These are phyloP conservation scores for Cercophora scortea DNA, from an alignment of 495 filamentous ascomycete genomes.

Conservation along the genomic window DNA sequence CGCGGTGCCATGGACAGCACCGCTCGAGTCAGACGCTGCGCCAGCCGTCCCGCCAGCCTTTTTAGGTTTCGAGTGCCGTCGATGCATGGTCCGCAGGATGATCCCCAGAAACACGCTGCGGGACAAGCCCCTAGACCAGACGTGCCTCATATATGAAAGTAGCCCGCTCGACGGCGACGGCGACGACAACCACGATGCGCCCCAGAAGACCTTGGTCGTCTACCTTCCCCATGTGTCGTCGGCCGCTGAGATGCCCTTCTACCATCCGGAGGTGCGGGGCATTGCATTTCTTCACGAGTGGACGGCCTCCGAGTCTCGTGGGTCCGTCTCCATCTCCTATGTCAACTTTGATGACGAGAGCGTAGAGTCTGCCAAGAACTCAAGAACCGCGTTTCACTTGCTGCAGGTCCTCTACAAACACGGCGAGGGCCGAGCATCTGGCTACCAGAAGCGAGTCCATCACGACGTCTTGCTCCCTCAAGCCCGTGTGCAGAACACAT, in stretches of 20 bases:
- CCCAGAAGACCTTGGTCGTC: conserved; percentile 52
- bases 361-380: conserved; percentile 43
- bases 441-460: conserved; percentile 66
- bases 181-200: conserved; percentile 1
- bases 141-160: conserved; percentile 58
- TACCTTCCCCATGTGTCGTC: conserved; percentile 66
- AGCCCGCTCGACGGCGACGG: conserved; percentile 5
- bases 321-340: conserved; percentile 60
- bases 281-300: conserved; percentile 69
- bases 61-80: conserved; percentile 15
- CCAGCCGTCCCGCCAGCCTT: conserved; percentile 10
- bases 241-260: conserved; percentile 65
- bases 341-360: conserved; percentile 43
- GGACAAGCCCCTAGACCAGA: conserved; percentile 69
- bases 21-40: conserved; percentile 4
- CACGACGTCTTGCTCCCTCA: conserved; percentile 72
- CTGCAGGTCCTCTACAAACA: conserved; percentile 70
- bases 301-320: conserved; percentile 26
- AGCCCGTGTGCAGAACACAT: conserved; percentile 68
- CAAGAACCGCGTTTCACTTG: conserved; percentile 63
- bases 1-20: background rate
- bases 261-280: conserved; percentile 68
- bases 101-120: conserved; percentile 73
- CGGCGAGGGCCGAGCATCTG: conserved; percentile 50
- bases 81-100: conserved; percentile 60